Evolutionary conservation across 1,284 basidiomycete species (phyloP), one percentile per base, ranked within the genome.

Genomic region (Prillingera fragicola): DNA sequence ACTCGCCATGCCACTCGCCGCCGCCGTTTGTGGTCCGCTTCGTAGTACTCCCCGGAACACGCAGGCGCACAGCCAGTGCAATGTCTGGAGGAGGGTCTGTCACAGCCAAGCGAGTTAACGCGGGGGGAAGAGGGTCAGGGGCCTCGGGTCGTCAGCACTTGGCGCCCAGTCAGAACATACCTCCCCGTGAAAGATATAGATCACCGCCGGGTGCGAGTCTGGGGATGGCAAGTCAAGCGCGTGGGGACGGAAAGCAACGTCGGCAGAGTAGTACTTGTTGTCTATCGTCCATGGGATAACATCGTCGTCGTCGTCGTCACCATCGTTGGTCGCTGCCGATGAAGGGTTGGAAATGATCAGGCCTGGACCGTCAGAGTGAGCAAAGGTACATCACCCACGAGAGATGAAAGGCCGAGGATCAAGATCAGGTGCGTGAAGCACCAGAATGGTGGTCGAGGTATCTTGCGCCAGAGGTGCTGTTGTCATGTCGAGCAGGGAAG

Each of bases 221-320:
- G 45, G 77, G 61, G 10, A 73, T 64, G 43, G 74, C 72, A 12
- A 45, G 36, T 41, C 43, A 1, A 60, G 35, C 9, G 50, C 27
- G 17, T 55, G 40, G n/a, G 77, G 67, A 6, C 78, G 73, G 59
- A 90, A 85, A 43, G 80, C 77, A 6, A 90, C 83, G 41, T 78
- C 70, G 4, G 87, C 87, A 10, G 80, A 78, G 70, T 90, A 91
- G 69, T 91, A 91, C 67, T 81, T 84, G 74, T 91, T 90, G 47
- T 75, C 73, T 48, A 91, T 85, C 24, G 76, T 82, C 85, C 86
- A 90, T 12, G 81, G 81, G 25, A 84, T 67, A 1, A 17, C 17
- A 10, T 42, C 40, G 32, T 37, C 43, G 1, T 47, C 40, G 17
- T 27, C 35, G 25, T 25, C 21, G 24, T 12, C 6, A n/a, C n/a